Percentiles rank a stretch among this genome's conserved stretches.
phyloP scores from a whole-genome alignment of 148 eudicot genomes.

The Camellia lanceoleosa region DNA sequence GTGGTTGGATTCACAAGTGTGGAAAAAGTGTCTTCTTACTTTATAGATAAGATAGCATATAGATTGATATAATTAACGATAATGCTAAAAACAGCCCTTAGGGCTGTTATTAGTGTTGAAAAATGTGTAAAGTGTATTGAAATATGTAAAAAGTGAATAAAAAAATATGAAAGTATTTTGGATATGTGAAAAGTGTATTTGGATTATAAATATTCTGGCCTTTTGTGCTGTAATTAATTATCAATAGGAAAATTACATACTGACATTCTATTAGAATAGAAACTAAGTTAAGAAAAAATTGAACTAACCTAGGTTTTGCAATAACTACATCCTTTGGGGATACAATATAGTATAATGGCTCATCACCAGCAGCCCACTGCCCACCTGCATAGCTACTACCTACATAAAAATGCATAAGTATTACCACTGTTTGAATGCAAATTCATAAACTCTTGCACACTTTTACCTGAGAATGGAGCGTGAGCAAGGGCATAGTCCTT shows the following conservation, averaged over 20 bases:
- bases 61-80: neutral
- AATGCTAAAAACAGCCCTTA: no score
- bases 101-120: no score
- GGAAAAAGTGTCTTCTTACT: neutral
- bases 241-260: neutral
- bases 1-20: neutral
- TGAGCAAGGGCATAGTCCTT: constrained; percentile 92
- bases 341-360: constrained; percentile 88
- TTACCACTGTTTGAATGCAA: constrained; percentile 13
- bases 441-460: neutral
- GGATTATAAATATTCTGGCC: no score
- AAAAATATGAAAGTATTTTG: no score
- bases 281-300: neutral
- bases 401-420: constrained; percentile 28
- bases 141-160: no score
- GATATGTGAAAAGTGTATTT: no score
- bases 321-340: constrained; percentile 96
- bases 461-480: constrained; percentile 84
- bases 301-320: constrained; percentile 89
- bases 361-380: constrained; percentile 97
- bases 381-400: constrained; percentile 92
- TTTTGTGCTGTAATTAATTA: neutral
- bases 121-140: no score
- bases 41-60: constrained; percentile 5
- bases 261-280: neutral